Percentiles rank a stretch among this genome's conserved stretches.
Conservation (phyloP, 495 filamentous ascomycete genomes). For the Schizothecium vesticola region DNA sequence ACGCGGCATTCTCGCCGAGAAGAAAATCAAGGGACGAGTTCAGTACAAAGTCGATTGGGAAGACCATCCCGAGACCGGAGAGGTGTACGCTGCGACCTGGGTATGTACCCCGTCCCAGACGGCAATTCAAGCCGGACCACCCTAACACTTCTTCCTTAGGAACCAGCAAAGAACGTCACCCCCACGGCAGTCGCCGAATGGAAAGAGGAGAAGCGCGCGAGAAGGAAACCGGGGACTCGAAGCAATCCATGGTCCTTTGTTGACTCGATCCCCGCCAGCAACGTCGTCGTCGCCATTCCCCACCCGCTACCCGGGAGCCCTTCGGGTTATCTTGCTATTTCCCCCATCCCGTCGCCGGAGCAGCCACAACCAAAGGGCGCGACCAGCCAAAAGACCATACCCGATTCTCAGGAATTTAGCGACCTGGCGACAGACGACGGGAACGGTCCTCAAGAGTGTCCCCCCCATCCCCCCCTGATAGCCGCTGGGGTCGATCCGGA, state of each 20-base stretch:
- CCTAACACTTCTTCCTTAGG: conserved; percentile 21
- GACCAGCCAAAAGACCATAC: conserved; percentile 24
- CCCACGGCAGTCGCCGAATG: conserved; percentile 29
- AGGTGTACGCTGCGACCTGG: conserved; percentile 35
- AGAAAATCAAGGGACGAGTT: conserved; percentile 21
- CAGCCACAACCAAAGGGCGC: background rate
- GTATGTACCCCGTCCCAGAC: conserved; percentile 21
- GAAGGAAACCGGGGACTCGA: background rate
- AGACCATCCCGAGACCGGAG: conserved; percentile 31
- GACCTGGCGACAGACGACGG: background rate
- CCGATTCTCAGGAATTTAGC: conserved; percentile 26
- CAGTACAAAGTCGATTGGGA: conserved; percentile 40
- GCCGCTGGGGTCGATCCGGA: too few relatives aligned
- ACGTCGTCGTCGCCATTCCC: conserved; percentile 7
- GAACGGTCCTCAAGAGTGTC: background rate
- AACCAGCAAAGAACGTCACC: conserved; percentile 33
- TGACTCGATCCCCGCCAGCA: background rate
- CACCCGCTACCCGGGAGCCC: background rate
- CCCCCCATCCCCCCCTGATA: conserved; percentile 4
- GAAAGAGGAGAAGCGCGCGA: conserved; percentile 18
- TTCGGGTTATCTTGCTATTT: background rate
- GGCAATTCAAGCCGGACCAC: background rate
- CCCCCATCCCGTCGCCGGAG: background rate
- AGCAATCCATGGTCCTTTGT: too few relatives aligned
- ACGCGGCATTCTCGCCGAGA: conserved; percentile 37